phyloP scores from a whole-genome alignment of 2,329 filamentous ascomycete genomes.

The Tothia fuscella region DNA sequence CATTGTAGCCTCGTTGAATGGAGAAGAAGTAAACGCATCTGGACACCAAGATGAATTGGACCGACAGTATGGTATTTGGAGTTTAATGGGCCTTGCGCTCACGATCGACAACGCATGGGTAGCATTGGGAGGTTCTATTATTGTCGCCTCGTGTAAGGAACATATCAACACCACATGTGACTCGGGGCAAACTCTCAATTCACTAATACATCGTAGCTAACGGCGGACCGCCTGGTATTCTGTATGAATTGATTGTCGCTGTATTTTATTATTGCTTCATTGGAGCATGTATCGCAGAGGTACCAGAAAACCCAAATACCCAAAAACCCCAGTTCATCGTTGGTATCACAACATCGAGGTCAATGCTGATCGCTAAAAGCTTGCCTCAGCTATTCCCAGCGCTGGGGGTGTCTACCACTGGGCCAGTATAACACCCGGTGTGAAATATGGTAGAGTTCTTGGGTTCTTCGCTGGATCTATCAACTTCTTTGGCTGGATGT shows the following conservation, averaged over 20 bases:
- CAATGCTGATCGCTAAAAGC: too few relatives aligned
- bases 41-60: conserved; percentile 42
- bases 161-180: conserved; percentile 23
- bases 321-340: too few relatives aligned
- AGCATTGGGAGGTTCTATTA: conserved; percentile 36
- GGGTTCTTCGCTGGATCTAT: conserved; percentile 10
- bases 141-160: conserved; percentile 19
- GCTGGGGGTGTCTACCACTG: conserved; percentile 40
- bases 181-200: conserved; percentile 36
- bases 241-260: conserved; percentile 37
- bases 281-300: conserved; percentile 39
- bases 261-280: conserved; percentile 41
- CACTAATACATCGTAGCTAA: too few relatives aligned
- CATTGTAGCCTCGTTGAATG: conserved; percentile 4
- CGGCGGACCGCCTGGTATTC: conserved; percentile 27
- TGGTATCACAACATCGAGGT: too few relatives aligned
- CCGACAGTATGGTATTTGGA: conserved; percentile 33
- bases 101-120: conserved; percentile 34
- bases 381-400: conserved; percentile 34
- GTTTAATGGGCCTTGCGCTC: conserved; percentile 22
- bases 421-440: conserved; percentile 37
- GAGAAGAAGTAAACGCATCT: conserved; percentile 35
- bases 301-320: too few relatives aligned
- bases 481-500: conserved; percentile 32
- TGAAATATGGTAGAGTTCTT: conserved; percentile 1